Conservation (phyloP, 176 grass and related monocot species). For the Musa schizocarpa region DNA sequence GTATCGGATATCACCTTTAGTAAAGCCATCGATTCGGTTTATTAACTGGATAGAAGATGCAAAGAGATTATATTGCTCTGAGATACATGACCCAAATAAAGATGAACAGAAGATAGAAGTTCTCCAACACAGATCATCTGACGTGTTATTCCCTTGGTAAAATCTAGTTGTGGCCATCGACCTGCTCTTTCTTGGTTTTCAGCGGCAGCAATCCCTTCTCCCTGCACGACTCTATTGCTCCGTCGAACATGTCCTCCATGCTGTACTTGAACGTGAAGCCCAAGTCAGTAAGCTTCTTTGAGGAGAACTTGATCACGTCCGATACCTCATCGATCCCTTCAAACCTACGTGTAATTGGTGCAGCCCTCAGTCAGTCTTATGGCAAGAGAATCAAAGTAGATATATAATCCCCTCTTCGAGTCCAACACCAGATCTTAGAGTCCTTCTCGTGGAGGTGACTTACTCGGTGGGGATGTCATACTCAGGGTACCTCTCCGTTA, state of each 20-base stretch:
- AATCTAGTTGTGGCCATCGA: background rate
- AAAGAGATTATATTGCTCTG: too few species aligned
- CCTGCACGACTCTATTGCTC: background rate
- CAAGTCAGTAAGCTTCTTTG: constrained; percentile 20
- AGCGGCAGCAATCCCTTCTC: background rate
- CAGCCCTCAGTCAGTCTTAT: background rate
- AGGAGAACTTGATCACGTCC: constrained; percentile 7
- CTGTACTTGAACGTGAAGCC: constrained; percentile 40
- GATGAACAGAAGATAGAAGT: too few species aligned
- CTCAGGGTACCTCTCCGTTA: constrained; percentile 18
- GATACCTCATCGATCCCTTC: constrained; percentile 15
- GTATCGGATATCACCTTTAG: too few species aligned
- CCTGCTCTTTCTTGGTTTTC: background rate
- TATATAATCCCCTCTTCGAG: background rate
- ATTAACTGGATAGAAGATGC: too few species aligned
- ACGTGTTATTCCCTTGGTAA: too few species aligned
- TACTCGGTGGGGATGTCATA: constrained; percentile 1
- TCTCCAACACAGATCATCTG: too few species aligned
- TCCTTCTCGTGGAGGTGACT: background rate
- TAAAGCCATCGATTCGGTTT: too few species aligned
- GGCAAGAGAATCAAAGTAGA: background rate
- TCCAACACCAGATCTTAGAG: too few species aligned
- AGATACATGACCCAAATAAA: too few species aligned
- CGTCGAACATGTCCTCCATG: constrained; percentile 30
- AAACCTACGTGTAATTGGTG: background rate